phyloP scores from a whole-genome alignment of 495 filamentous ascomycete species.

The Recurvomyces mirabilis region DNA sequence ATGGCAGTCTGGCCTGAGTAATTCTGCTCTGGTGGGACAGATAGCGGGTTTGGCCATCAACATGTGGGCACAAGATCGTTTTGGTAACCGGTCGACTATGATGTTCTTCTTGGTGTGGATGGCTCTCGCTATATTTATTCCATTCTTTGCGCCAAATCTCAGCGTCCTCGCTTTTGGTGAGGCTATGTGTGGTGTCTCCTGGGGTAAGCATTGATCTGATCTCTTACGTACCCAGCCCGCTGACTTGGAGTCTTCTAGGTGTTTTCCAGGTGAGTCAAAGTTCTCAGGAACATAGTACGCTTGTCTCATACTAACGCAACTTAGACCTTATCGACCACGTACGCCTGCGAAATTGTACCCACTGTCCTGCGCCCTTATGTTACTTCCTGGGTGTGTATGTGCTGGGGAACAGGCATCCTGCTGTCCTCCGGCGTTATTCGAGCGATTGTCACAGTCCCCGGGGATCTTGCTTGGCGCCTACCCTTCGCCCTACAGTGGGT shows the following conservation, averaged over 20 bases:
- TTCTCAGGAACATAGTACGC: no score
- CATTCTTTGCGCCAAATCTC: conserved; percentile 25
- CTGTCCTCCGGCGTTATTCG: conserved; percentile 22
- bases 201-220: no score
- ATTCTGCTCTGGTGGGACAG: conserved; percentile 46
- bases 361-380: conserved; percentile 18
- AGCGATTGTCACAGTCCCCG: conserved; percentile 13
- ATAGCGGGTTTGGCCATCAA: conserved; percentile 48
- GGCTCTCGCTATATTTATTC: conserved; percentile 28
- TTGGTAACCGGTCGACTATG: conserved; percentile 24
- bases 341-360: conserved; percentile 22
- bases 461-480: conserved; percentile 24
- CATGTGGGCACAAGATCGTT: conserved; percentile 21
- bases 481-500: conserved; percentile 29
- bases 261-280: conserved; percentile 17
- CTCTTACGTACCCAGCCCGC: no score
- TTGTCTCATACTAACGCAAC: no score
- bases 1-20: conserved; percentile 38
- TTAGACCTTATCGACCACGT: conserved; percentile 4
- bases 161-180: conserved; percentile 32
- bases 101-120: conserved; percentile 20
- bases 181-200: conserved; percentile 64
- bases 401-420: conserved; percentile 26
- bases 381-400: conserved; percentile 23
- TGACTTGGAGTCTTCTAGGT: no score